Conservation (phyloP, 176 grass and related monocot genomes). For the Triticum monococcum region DNA sequence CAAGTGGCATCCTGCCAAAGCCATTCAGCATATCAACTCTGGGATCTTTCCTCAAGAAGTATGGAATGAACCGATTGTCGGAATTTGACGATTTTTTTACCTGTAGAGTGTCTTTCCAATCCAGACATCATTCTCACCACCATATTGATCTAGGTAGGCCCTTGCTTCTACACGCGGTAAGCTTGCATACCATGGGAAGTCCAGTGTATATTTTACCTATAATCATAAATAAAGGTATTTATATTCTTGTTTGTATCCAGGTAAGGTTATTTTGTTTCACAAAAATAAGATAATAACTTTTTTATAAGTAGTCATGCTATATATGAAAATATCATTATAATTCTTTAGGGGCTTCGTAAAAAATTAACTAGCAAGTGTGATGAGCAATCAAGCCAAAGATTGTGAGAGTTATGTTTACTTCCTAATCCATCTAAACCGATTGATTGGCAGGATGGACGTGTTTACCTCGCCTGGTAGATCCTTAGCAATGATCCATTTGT, state of each 20-base stretch:
- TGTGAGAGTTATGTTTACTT: not conserved
- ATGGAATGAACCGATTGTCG: not conserved
- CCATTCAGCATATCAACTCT: not conserved
- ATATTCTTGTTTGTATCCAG: slow-evolving; percentile 39
- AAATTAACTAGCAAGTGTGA: not conserved
- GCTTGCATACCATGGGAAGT: slow-evolving; percentile 84
- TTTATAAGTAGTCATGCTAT: not conserved
- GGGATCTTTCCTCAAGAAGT: not conserved
- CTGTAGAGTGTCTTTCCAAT: slow-evolving; percentile 96
- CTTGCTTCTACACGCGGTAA: slow-evolving; percentile 81
- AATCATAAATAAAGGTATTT: not conserved
- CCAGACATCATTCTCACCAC: slow-evolving; percentile 76
- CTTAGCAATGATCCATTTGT: slow-evolving; percentile 79
- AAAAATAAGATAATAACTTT: not conserved
- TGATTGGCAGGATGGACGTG: not conserved
- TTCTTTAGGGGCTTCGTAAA: not conserved
- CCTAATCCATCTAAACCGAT: not conserved
- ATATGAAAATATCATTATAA: not conserved
- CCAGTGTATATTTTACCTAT: slow-evolving; percentile 76
- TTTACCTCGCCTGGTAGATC: slow-evolving; percentile 71
- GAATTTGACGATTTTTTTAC: slow-evolving; percentile 27
- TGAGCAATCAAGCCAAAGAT: slow-evolving; percentile 20
- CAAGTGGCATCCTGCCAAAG: slow-evolving; percentile 74
- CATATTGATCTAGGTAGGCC: slow-evolving; percentile 78
- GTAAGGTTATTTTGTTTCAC: not conserved